Conservation (phyloP, 768 basidiomycete genomes). For the Cystofilobasidium bisporidii region DNA sequence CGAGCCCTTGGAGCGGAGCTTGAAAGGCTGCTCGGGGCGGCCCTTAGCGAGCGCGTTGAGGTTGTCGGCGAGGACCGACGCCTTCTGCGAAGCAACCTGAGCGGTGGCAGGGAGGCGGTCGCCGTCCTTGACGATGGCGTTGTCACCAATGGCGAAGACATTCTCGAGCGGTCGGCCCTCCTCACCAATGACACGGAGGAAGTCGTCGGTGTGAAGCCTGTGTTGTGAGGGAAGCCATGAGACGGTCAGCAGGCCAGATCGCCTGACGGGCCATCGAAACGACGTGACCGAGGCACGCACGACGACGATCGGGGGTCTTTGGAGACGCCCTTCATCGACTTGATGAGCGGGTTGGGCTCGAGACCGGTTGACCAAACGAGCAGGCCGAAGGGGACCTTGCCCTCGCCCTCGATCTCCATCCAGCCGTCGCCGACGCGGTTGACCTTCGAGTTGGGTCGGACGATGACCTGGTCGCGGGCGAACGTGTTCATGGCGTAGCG, state of each 20-base stretch:
- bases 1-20: constrained; percentile 62
- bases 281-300: constrained; percentile 40
- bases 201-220: constrained; percentile 49
- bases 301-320: constrained; percentile 56
- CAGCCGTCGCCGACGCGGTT: constrained; percentile 49
- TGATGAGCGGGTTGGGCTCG: constrained; percentile 67
- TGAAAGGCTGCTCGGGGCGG: constrained; percentile 44
- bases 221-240: not conserved
- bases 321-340: constrained; percentile 50
- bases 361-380: constrained; percentile 84
- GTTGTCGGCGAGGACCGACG: constrained; percentile 55
- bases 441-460: constrained; percentile 65
- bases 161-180: constrained; percentile 53
- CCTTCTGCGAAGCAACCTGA: constrained; percentile 75
- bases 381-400: constrained; percentile 60
- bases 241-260: too few relatives aligned
- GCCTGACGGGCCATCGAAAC: too few relatives aligned
- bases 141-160: constrained; percentile 76
- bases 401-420: constrained; percentile 56
- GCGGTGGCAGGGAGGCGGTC: constrained; percentile 67
- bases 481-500: constrained; percentile 43
- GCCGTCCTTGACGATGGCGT: constrained; percentile 50
- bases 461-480: constrained; percentile 60
- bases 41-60: constrained; percentile 57
- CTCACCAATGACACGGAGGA: constrained; percentile 53